Evolutionary conservation across 2,329 filamentous ascomycete genomes (phyloP).

Genomic region (Exophiala alcalophila): DNA sequence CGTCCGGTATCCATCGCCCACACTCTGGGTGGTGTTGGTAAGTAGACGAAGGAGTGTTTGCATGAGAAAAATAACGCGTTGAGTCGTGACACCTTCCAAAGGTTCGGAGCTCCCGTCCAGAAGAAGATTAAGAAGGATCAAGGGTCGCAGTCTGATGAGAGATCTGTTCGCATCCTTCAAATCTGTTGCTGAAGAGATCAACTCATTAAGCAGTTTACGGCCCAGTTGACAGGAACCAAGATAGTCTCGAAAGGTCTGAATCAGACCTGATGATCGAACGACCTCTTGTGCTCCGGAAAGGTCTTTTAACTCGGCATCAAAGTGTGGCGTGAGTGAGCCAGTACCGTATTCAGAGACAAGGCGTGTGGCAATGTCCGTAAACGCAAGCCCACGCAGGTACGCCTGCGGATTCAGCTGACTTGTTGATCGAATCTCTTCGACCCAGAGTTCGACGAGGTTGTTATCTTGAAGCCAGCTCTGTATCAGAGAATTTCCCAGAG

Average conservation of each 20-base stretch:
- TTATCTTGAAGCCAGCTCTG: conserved; percentile 41
- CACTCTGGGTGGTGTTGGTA: conserved; percentile 55
- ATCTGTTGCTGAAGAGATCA: conserved; percentile 59
- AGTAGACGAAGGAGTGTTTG: conserved; percentile 70
- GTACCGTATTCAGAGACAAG: conserved; percentile 30
- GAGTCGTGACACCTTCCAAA: conserved; percentile 48
- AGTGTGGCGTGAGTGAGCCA: conserved; percentile 34
- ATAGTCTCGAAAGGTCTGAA: conserved; percentile 50
- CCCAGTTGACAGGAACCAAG: conserved; percentile 49
- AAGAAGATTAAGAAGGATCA: conserved; percentile 56
- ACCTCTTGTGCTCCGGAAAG: conserved; percentile 41
- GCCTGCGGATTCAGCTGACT: conserved; percentile 16
- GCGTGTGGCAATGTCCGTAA: conserved; percentile 40
- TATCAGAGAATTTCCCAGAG: conserved; percentile 50
- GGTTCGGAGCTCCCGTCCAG: conserved; percentile 49
- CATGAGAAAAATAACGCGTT: conserved; percentile 77
- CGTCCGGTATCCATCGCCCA: conserved; percentile 33
- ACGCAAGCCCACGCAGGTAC: conserved; percentile 43
- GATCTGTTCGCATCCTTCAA: conserved; percentile 11
- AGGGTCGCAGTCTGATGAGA: conserved; percentile 28
- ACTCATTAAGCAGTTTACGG: conserved; percentile 56
- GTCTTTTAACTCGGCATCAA: conserved; percentile 34
- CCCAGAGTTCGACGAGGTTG: conserved; percentile 18
- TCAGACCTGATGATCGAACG: conserved; percentile 47
- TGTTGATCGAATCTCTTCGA: conserved; percentile 27